A percentile compares a stretch with the other conserved stretches of the same genome.
Evolutionary conservation across 768 basidiomycete genomes (phyloP).

Genomic region (Harrya chromipes): DNA sequence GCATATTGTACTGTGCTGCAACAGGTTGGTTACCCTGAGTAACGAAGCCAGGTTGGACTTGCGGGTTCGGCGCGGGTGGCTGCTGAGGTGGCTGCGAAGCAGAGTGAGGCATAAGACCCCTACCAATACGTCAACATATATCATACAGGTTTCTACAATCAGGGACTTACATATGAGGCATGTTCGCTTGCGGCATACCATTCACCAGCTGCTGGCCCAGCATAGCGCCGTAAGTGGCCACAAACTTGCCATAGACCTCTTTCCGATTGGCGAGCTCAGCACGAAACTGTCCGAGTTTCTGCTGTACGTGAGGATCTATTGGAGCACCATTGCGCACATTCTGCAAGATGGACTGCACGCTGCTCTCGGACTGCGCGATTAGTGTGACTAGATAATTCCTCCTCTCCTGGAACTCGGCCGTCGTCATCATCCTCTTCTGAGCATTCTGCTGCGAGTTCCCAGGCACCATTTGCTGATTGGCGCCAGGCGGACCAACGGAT

Average conservation of each 20-base stretch:
- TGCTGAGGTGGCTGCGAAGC: constrained; percentile 20
- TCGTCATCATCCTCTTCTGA: constrained; percentile 22
- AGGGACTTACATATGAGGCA: constrained; percentile 35
- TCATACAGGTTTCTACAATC: not conserved
- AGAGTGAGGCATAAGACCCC: constrained; percentile 18
- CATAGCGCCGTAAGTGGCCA: constrained; percentile 26
- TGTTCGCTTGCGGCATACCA: constrained; percentile 20
- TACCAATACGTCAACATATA: constrained; percentile 12
- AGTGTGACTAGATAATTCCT: constrained; percentile 5
- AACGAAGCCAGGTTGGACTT: constrained; percentile 22
- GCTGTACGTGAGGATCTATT: constrained; percentile 17
- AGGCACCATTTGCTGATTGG: constrained; percentile 23
- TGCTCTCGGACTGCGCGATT: constrained; percentile 17
- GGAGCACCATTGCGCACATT: constrained; percentile 11
- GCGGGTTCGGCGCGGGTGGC: constrained; percentile 8
- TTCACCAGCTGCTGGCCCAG: constrained; percentile 26
- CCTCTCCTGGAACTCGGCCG: constrained; percentile 25
- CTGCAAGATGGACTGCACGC: constrained; percentile 5
- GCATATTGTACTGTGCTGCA: constrained; percentile 17
- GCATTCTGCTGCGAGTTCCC: constrained; percentile 21
- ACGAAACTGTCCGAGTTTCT: constrained; percentile 17
- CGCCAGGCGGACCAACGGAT: constrained; percentile 16
- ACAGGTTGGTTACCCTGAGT: constrained; percentile 14
- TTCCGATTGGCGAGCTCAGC: constrained; percentile 30
- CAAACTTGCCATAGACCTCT: constrained; percentile 39